These are phyloP conservation scores for Ogataea dorogensis DNA, from an alignment of 805 yeast species.

Conservation along the genomic window DNA sequence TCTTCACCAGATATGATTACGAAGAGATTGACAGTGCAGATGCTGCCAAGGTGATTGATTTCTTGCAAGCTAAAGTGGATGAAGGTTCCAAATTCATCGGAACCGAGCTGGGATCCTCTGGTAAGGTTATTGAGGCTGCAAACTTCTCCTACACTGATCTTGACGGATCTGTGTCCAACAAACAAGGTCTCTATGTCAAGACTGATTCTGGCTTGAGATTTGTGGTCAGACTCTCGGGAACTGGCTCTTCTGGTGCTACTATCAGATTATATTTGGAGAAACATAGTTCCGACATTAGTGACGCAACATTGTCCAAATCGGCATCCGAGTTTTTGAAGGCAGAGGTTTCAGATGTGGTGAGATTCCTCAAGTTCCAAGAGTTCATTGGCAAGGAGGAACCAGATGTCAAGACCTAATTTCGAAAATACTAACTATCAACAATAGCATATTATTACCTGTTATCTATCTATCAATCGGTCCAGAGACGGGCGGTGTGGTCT, in stretches of 20 bases:
- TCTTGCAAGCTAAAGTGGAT: conserved; percentile 42
- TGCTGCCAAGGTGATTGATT: conserved; percentile 65
- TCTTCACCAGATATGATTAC: conserved; percentile 92
- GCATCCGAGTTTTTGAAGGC: conserved; percentile 69
- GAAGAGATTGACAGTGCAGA: conserved; percentile 78
- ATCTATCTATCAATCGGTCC: conserved; percentile 68
- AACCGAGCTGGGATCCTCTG: conserved; percentile 44
- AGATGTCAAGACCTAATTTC: conserved; percentile 71
- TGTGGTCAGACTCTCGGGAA: conserved; percentile 89
- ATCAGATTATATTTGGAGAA: conserved; percentile 89
- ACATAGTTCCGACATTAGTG: conserved; percentile 59
- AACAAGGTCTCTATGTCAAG: conserved; percentile 88
- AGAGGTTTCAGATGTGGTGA: conserved; percentile 61
- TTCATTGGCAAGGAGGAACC: conserved; percentile 81
- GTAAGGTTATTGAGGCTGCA: conserved; percentile 69
- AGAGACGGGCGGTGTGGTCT: conserved; percentile 89
- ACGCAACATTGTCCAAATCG: conserved; percentile 39
- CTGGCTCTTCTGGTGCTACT: conserved; percentile 98
- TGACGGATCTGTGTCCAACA: conserved; percentile 83
- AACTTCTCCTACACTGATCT: conserved; percentile 91
- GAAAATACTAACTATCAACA: not conserved
- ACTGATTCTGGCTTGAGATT: conserved; percentile 79
- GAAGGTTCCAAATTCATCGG: conserved; percentile 45
- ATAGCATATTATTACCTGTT: not conserved
- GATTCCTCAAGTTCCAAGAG: conserved; percentile 69